Evolutionary conservation across 495 filamentous ascomycete species (phyloP), one percentile per base, ranked within the genome.

Genomic region (Sabuloglossum arenarium): DNA sequence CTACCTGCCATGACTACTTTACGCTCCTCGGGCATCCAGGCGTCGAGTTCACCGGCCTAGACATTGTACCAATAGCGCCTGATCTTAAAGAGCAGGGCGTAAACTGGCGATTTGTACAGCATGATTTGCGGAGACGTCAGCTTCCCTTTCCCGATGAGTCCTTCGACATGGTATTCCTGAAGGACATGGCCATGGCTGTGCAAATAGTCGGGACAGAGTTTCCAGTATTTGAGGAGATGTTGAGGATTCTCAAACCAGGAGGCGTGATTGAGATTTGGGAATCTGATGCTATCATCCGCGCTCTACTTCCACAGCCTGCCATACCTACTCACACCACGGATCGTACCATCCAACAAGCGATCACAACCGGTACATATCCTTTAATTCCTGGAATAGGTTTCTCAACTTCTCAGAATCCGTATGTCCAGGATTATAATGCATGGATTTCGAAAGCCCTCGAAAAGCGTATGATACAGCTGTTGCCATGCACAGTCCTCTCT

Each of bases 131-230:
- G 54, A 76, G 75, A 58, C 63, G 76, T 0, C 84, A 86, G 2
- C 71, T 90, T 46, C 90, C 90, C 1, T 89, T 95, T 57, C 73
- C 79, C 5, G 85, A 89, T 58, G 79, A 75, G 24, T 84, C 87
- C 65, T 97, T 95, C 66, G 88, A 94, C 63, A 75, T 94, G 23
- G 78, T 97, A 55, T 87, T 95, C 70, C 77, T 88, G 55, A 94
- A 95, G 66, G 89, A 95, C 65, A 71, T 89, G 60, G 79, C 79
- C 42, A 74, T 93, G 65, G 80, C 78, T 56, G 75, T 75, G 12
- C 66, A 77, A 32, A 78, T 78, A 19, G 76, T 74, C 23, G 74
- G 75, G 12, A 75, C 81, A 61, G 78, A 84, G 39, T 77, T 79
- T 32, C 61, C 65, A 8, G 70, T 88, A 14, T 73, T 94, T 56